A percentile compares a stretch with the other conserved stretches of the same genome.
Evolutionary conservation across 306 rosid species (phyloP).

Genomic region (Clitoria ternatea): DNA sequence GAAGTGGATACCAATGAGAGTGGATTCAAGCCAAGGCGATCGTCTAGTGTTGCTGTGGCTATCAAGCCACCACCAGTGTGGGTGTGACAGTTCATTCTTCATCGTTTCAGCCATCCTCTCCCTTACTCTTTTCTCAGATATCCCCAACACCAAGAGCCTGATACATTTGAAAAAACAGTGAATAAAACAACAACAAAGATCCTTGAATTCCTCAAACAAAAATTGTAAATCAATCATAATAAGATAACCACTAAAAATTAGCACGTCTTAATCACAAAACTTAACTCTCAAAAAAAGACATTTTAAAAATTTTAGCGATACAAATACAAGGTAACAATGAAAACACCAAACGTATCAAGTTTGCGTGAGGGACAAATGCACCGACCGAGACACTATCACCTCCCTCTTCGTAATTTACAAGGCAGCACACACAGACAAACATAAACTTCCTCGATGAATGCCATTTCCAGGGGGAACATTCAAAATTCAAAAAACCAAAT

Average conservation of each 20-base stretch:
- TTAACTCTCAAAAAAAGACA: neutral
- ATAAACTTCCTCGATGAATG: neutral
- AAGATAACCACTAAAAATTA: neutral
- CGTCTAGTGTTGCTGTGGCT: conserved; percentile 40
- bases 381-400: conserved; percentile 16
- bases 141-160: conserved; percentile 19
- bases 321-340: neutral
- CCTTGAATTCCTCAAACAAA: conserved; percentile 15
- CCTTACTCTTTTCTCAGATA: conserved; percentile 10
- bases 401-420: conserved; percentile 24
- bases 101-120: conserved; percentile 25
- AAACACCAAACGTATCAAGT: neutral
- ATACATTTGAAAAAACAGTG: neutral
- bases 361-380: conserved; percentile 26
- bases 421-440: neutral
- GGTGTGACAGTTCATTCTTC: conserved; percentile 46
- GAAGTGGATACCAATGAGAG: conserved; percentile 53
- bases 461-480: neutral
- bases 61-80: conserved; percentile 83
- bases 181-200: neutral
- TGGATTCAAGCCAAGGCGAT: conserved; percentile 78
- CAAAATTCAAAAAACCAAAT: neutral
- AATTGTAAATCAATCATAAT: neutral
- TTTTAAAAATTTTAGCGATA: neutral
- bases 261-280: neutral